These are phyloP conservation scores for Striga hermonthica DNA, from an alignment of 305 asterid genomes.

Conservation along the genomic window DNA sequence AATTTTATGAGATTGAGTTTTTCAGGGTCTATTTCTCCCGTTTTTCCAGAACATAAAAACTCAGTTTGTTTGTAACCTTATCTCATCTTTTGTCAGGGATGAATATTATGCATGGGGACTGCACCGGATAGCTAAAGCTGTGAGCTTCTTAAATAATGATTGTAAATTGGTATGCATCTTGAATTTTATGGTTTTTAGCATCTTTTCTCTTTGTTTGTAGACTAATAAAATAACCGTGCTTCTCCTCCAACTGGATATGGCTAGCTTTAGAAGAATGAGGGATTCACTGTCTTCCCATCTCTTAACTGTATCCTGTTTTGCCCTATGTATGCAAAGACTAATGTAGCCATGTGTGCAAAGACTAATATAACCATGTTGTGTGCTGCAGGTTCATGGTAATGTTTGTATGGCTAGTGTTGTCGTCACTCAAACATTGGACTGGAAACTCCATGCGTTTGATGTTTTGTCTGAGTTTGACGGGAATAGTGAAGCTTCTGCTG, in stretches of 20 bases:
- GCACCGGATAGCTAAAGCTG: conserved; percentile 96
- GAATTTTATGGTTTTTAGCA: conserved; percentile 20
- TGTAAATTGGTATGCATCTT: conserved; percentile 79
- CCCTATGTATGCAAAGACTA: conserved; percentile 16
- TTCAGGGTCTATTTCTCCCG: conserved; percentile 26
- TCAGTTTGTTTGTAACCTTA: conserved; percentile 9
- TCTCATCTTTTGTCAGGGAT: conserved; percentile 57
- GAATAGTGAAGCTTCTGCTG: conserved; percentile 70
- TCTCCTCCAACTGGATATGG: conserved; percentile 18
- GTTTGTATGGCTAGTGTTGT: conserved; percentile 97
- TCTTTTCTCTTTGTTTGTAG: conserved; percentile 23
- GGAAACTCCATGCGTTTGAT: conserved; percentile 97
- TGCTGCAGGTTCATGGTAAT: conserved; percentile 92
- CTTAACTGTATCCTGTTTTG: conserved; percentile 18
- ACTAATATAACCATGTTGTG: conserved; percentile 30
- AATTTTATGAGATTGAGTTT: conserved; percentile 18
- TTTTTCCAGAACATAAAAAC: conserved; percentile 25
- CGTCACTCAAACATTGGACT: conserved; percentile 92
- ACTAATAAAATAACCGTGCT: conserved; percentile 26
- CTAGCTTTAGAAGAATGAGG: conserved; percentile 25
- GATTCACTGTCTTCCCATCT: conserved; percentile 6
- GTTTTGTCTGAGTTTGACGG: conserved; percentile 97
- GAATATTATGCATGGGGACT: conserved; percentile 98
- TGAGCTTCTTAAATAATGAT: conserved; percentile 97
- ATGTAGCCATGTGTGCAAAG: conserved; percentile 19